A percentile compares a stretch with the other conserved stretches of the same genome.
Evolutionary conservation across 1,139 yeast genomes (phyloP).

Genomic region (Geotrichum histeridarum): DNA sequence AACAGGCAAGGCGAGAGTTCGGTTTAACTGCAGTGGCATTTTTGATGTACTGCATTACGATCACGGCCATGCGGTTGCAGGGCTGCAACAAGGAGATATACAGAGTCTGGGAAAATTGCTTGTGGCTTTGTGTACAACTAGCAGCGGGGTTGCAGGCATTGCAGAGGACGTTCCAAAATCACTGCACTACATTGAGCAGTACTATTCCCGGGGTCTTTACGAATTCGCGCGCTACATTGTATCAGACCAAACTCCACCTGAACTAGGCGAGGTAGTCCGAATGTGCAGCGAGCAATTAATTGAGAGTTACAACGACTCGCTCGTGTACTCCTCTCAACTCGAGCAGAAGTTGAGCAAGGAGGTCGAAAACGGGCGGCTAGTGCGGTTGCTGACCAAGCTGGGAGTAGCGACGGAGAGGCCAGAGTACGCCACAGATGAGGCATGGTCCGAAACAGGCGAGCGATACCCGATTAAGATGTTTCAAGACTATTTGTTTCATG

Average conservation of each 20-base stretch:
- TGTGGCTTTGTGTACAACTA: conserved; percentile 47
- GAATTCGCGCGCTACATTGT: conserved; percentile 21
- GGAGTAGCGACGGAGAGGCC: conserved; percentile 76
- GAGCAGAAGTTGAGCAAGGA: conserved; percentile 68
- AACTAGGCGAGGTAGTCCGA: conserved; percentile 19
- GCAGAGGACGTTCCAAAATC: conserved; percentile 22
- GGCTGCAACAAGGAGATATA: conserved; percentile 52
- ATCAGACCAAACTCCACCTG: neutral
- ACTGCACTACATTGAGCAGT: conserved; percentile 24
- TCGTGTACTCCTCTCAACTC: conserved; percentile 55
- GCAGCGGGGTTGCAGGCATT: conserved; percentile 25
- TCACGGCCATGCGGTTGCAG: conserved; percentile 32
- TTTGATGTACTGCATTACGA: conserved; percentile 57
- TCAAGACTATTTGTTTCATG: conserved; percentile 76
- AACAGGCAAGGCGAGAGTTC: conserved; percentile 61
- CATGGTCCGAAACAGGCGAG: conserved; percentile 73
- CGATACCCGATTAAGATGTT: conserved; percentile 72
- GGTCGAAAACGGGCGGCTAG: conserved; percentile 81
- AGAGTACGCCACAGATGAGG: conserved; percentile 52
- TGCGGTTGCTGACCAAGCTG: conserved; percentile 73
- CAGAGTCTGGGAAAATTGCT: conserved; percentile 53
- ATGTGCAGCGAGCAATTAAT: conserved; percentile 25
- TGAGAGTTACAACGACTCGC: conserved; percentile 46
- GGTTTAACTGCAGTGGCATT: conserved; percentile 70
- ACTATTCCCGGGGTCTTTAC: conserved; percentile 21